Base-by-base conservation (phyloP, 1,139 yeast genomes). In the Pichia sp. region DNA sequence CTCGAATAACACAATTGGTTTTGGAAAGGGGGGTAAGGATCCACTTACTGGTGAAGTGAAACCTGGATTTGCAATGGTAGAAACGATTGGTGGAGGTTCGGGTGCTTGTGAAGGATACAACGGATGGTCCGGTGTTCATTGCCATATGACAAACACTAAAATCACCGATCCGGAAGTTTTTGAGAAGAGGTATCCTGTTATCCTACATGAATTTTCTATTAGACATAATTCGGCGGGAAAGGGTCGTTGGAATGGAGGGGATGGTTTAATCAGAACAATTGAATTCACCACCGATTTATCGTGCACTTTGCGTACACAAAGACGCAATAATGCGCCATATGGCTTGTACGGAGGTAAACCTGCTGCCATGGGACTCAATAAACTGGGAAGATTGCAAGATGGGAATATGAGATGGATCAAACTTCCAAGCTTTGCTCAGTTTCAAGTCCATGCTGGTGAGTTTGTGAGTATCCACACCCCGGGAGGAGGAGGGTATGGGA, bases 61-160 rank as follows among this genome's bases (percentile, higher is more conserved):
- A 75, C 47, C 75, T 76, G 80, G 43, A 49, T 43, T 16, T 49
- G 52, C 43, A 47, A 47, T 11, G 52, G 52, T 43, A 44, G 43
- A 43, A 23, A 23, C 26, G 26, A 40, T 49, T 31, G 36, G 40
- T 8, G 32, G 31, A 23, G 71, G 68, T 57, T 23, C 26, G 26
- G 72, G 78, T 62, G 77, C 79, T 38, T 75, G 78, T 53, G 63
- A 69, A 8, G 64, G 67, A 19, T 68, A 70, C 69, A 55, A 66
- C 54, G 71, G 73, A 48, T 71, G 71, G 29, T 70, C 71, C 45
- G 80, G 78, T 50, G 75, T 76, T 44, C 80, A 76, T 61, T 72
- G 76, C 23, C 74, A 76, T 60, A 76, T 75, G 77, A 72, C 75
- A 15, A 72, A 72, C 58, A 72, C 75, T 3, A 64, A 73, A 55